Conservation (phyloP, 768 basidiomycete genomes). For the Russula sp. region DNA sequence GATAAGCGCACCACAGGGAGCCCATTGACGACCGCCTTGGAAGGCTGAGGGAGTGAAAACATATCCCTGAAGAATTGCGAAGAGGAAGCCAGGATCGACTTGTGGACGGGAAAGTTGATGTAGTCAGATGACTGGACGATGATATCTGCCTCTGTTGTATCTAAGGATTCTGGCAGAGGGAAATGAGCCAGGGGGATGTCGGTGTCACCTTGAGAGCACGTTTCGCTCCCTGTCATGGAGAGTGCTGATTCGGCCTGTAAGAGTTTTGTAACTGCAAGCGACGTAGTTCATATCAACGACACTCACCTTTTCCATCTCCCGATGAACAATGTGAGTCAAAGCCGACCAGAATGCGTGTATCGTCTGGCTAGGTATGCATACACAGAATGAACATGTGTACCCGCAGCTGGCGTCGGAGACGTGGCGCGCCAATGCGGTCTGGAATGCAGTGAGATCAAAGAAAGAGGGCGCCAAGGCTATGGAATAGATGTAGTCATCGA, state of each 20-base stretch:
- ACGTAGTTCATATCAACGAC: too few relatives aligned
- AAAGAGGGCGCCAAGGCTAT: background rate
- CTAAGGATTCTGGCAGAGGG: too few relatives aligned
- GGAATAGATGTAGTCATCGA: background rate
- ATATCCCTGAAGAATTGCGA: conserved; percentile 35
- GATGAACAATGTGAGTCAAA: too few relatives aligned
- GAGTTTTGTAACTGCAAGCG: too few relatives aligned
- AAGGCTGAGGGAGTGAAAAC: conserved; percentile 1
- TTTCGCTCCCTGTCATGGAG: conserved; percentile 6
- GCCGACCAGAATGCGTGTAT: too few relatives aligned
- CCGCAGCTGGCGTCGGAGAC: background rate
- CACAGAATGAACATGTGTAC: too few relatives aligned
- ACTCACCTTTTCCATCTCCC: too few relatives aligned
- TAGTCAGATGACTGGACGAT: conserved; percentile 39
- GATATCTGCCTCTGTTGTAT: conserved; percentile 32
- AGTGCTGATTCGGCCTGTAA: too few relatives aligned
- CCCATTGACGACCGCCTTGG: background rate
- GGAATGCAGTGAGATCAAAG: background rate
- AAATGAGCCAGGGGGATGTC: too few relatives aligned
- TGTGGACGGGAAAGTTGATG: conserved; percentile 41
- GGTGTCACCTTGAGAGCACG: too few relatives aligned
- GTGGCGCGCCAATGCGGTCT: background rate
- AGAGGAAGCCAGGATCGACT: conserved; percentile 37
- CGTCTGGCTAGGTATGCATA: too few relatives aligned
- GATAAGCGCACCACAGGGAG: background rate